A percentile compares a stretch with the other conserved stretches of the same genome.
Evolutionary conservation across 148 eudicot genomes (phyloP).

Genomic region (Silene latifolia): DNA sequence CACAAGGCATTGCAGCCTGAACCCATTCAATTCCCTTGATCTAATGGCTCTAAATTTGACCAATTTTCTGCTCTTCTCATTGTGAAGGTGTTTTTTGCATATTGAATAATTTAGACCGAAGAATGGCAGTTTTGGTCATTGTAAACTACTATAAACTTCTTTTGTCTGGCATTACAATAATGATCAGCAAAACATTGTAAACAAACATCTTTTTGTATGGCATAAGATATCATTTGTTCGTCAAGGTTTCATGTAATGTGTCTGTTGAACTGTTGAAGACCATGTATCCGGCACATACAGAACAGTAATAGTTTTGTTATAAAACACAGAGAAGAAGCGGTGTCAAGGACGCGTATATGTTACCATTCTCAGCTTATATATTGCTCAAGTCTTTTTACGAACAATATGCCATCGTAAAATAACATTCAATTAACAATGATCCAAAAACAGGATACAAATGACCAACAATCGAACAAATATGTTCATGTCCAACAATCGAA

Average conservation of each 20-base stretch:
- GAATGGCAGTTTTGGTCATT: background rate
- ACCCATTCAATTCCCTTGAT: conserved; percentile 33
- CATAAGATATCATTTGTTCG: background rate
- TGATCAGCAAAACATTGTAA: conserved; percentile 4
- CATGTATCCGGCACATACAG: background rate
- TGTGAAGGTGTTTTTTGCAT: background rate
- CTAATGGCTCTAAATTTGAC: background rate
- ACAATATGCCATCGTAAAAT: too few species aligned
- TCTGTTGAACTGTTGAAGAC: too few species aligned
- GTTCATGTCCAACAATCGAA: too few species aligned
- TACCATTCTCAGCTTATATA: too few species aligned
- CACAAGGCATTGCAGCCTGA: conserved; percentile 63
- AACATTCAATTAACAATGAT: too few species aligned
- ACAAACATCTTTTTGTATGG: background rate
- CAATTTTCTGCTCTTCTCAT: conserved; percentile 6
- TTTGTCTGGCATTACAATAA: background rate
- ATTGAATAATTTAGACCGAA: conserved; percentile 2
- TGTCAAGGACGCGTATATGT: too few species aligned
- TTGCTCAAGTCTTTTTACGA: too few species aligned
- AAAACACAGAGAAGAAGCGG: too few species aligned
- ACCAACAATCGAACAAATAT: too few species aligned
- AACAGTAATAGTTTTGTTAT: too few species aligned
- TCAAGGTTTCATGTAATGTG: background rate
- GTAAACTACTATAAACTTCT: conserved; percentile 3
- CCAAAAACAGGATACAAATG: too few species aligned